phyloP scores from a whole-genome alignment of 2,329 filamentous ascomycete genomes.

The Trichophyton verrucosum region DNA sequence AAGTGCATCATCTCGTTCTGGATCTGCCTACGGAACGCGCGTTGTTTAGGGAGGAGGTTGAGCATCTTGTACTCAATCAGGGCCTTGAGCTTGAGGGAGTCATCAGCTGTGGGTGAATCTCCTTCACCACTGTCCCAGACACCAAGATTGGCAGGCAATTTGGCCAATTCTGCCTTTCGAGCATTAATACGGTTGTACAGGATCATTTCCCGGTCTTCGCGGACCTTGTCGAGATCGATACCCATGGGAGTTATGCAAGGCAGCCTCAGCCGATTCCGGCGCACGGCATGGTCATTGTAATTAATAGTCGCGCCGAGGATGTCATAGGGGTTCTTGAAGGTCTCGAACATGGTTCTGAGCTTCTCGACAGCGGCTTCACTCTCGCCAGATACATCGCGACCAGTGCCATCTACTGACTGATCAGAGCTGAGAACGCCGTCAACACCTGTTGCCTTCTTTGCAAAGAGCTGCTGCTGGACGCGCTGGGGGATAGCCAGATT shows the following conservation, averaged over 20 bases:
- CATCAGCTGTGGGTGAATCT: slow-evolving; percentile 56
- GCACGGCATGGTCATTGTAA: slow-evolving; percentile 65
- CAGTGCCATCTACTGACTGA: slow-evolving; percentile 29
- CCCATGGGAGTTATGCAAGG: slow-evolving; percentile 82
- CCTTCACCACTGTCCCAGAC: slow-evolving; percentile 68
- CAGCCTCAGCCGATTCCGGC: slow-evolving; percentile 65
- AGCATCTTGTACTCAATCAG: slow-evolving; percentile 94
- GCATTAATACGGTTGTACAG: slow-evolving; percentile 83
- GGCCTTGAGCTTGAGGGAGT: slow-evolving; percentile 73
- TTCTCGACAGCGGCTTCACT: slow-evolving; percentile 13
- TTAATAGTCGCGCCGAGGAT: slow-evolving; percentile 49
- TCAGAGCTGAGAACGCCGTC: slow-evolving; percentile 27
- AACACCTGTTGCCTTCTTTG: slow-evolving; percentile 33
- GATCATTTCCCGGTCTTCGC: slow-evolving; percentile 75
- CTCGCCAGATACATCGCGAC: slow-evolving; percentile 8
- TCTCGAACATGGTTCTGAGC: slow-evolving; percentile 48
- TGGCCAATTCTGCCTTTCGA: slow-evolving; percentile 71
- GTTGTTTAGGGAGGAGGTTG: slow-evolving; percentile 76
- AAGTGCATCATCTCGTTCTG: slow-evolving; percentile 88
- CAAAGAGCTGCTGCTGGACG: slow-evolving; percentile 73
- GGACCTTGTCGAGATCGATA: slow-evolving; percentile 71
- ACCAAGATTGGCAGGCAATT: slow-evolving; percentile 70
- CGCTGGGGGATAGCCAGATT: slow-evolving; percentile 67
- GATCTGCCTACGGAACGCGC: slow-evolving; percentile 71
- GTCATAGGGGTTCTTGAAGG: slow-evolving; percentile 61